Percentiles rank a stretch among this genome's conserved stretches.
phyloP scores from a whole-genome alignment of 345 rosid genomes.

The Aethionema arabicum region DNA sequence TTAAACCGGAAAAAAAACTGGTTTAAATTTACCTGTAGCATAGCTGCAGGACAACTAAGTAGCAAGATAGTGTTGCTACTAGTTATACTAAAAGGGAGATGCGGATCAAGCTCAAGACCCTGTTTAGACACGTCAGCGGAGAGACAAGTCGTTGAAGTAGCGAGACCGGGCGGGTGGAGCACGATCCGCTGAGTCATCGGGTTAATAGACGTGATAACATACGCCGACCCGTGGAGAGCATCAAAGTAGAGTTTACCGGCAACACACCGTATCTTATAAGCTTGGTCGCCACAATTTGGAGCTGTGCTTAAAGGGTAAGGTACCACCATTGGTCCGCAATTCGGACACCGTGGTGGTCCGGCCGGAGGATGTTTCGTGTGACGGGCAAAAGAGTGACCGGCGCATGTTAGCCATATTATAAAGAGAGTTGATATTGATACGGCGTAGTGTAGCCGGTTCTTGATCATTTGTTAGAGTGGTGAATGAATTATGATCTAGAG shows the following conservation, averaged over 20 bases:
- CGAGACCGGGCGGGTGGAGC: slow-evolving; percentile 40
- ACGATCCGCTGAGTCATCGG: slow-evolving; percentile 40
- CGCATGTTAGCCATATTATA: slow-evolving; percentile 21
- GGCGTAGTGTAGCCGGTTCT: slow-evolving; percentile 8
- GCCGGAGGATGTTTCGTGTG: slow-evolving; percentile 25
- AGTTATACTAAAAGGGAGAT: slow-evolving; percentile 52
- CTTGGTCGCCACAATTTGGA: slow-evolving; percentile 41
- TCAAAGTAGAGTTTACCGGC: slow-evolving; percentile 44
- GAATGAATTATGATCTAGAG: slow-evolving; percentile 3
- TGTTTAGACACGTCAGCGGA: slow-evolving; percentile 42
- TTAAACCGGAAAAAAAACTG: not conserved
- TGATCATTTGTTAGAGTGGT: slow-evolving; percentile 20
- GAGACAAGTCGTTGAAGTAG: slow-evolving; percentile 35
- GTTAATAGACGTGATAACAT: slow-evolving; percentile 50
- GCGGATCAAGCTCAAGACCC: slow-evolving; percentile 44
- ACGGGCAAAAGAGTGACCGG: slow-evolving; percentile 18
- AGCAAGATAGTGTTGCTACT: slow-evolving; percentile 50
- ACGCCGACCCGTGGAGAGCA: slow-evolving; percentile 46
- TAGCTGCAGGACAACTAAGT: slow-evolving; percentile 45
- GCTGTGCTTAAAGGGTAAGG: slow-evolving; percentile 46
- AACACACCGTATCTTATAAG: slow-evolving; percentile 46
- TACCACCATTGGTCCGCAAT: slow-evolving; percentile 44
- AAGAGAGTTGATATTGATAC: slow-evolving; percentile 18
- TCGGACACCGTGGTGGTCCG: slow-evolving; percentile 36
- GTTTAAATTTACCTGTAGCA: slow-evolving; percentile 29